These are phyloP conservation scores for Rosa chinensis DNA, from an alignment of 306 rosid species.

Conservation along the genomic window DNA sequence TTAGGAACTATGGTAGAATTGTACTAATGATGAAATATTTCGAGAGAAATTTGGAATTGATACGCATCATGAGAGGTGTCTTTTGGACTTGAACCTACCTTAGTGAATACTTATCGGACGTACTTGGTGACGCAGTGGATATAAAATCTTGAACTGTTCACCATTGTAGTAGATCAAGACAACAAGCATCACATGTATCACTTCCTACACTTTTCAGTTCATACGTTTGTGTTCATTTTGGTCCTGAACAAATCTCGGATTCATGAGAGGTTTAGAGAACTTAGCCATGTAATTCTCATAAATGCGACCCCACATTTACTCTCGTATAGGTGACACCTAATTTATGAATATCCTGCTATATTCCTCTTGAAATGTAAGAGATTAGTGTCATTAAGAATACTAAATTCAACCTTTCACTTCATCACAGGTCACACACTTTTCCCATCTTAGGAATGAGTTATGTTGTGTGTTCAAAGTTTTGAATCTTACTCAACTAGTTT, in stretches of 20 bases:
- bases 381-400: background rate
- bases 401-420: background rate
- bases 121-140: background rate
- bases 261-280: constrained; percentile 2
- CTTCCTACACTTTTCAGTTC: background rate
- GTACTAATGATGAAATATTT: background rate
- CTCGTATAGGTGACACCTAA: background rate
- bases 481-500: background rate
- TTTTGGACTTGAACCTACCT: constrained; percentile 7
- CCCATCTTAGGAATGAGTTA: background rate
- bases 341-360: background rate
- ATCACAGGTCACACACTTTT: background rate
- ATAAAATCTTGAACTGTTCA: background rate
- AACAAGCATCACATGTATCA: background rate
- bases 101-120: background rate
- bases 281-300: constrained; percentile 10
- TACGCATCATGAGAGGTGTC: background rate
- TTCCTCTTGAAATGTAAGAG: background rate
- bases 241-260: background rate
- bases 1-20: too few relatives aligned
- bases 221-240: background rate
- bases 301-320: constrained; percentile 5
- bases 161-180: background rate
- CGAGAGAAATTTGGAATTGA: background rate
- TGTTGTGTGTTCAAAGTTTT: background rate